Conservation (phyloP, 2,329 filamentous ascomycete species). For the Zopfia rhizophila region DNA sequence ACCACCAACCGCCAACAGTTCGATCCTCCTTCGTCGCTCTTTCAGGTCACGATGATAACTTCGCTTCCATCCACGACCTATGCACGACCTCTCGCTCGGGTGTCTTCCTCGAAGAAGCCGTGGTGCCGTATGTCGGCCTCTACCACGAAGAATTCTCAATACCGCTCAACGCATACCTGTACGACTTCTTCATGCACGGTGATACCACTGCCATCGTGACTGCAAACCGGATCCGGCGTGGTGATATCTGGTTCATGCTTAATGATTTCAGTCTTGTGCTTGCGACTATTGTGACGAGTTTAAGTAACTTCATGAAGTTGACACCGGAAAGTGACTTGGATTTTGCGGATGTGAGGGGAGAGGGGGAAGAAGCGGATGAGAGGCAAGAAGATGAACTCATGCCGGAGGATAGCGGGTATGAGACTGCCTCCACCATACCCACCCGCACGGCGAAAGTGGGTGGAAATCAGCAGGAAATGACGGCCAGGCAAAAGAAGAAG, state of each 20-base stretch:
- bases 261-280: slow-evolving; percentile 74
- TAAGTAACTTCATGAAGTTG: slow-evolving; percentile 67
- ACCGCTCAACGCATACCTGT: slow-evolving; percentile 74
- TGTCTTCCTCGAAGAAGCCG: slow-evolving; percentile 79
- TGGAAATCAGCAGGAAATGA: slow-evolving; percentile 43
- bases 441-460: slow-evolving; percentile 35
- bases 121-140: slow-evolving; percentile 74
- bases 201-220: slow-evolving; percentile 67
- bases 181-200: slow-evolving; percentile 82
- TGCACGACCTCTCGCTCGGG: slow-evolving; percentile 72
- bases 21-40: slow-evolving; percentile 77
- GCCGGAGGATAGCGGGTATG: slow-evolving; percentile 39
- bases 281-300: slow-evolving; percentile 75
- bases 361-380: slow-evolving; percentile 62
- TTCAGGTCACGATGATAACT: slow-evolving; percentile 73
- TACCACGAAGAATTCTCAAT: slow-evolving; percentile 65
- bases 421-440: slow-evolving; percentile 34
- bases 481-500: slow-evolving; percentile 51
- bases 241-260: slow-evolving; percentile 77
- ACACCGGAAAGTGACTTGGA: slow-evolving; percentile 57
- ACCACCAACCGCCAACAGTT: slow-evolving; percentile 57
- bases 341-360: slow-evolving; percentile 63
- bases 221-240: slow-evolving; percentile 73
- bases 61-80: slow-evolving; percentile 72
- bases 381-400: slow-evolving; percentile 53